A percentile compares a stretch with the other conserved stretches of the same genome.
Conservation (phyloP, 352 stramenopile genomes). For the Pythium apleroticum region DNA sequence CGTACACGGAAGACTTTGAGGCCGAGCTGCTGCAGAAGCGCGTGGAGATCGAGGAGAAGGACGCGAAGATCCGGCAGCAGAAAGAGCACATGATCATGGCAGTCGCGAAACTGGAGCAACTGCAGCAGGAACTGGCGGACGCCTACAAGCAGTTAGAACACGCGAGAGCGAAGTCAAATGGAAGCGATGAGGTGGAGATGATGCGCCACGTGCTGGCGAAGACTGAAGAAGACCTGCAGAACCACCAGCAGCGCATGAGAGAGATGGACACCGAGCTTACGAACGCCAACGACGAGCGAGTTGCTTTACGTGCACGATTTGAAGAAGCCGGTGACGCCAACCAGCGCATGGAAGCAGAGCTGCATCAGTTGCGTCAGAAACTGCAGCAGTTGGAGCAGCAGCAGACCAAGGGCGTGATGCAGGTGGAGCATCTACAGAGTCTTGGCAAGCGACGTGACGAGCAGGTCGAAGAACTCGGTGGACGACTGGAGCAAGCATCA, state of each 20-base stretch:
- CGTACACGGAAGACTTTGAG: conserved; percentile 62
- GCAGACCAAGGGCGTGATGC: conserved; percentile 35
- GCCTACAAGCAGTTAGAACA: conserved; percentile 30
- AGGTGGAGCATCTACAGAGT: conserved; percentile 47
- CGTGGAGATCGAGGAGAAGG: conserved; percentile 42
- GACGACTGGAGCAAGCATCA: conserved; percentile 37
- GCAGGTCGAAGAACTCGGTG: conserved; percentile 35
- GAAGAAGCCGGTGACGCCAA: conserved; percentile 38
- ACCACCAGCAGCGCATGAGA: conserved; percentile 26
- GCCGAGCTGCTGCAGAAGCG: conserved; percentile 60
- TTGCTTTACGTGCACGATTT: conserved; percentile 28
- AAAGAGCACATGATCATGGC: conserved; percentile 39
- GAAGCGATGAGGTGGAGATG: conserved; percentile 35
- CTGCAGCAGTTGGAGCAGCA: conserved; percentile 38
- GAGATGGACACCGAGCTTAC: conserved; percentile 43
- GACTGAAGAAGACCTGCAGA: conserved; percentile 35
- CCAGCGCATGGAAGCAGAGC: conserved; percentile 31
- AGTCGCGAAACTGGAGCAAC: conserved; percentile 52
- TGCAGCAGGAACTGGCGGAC: conserved; percentile 37
- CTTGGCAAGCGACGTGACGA: conserved; percentile 47
- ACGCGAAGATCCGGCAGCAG: conserved; percentile 22
- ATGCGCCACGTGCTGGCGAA: conserved; percentile 41
- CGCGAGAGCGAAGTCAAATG: conserved; percentile 15
- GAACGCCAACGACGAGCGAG: conserved; percentile 32
- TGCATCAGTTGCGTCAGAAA: conserved; percentile 30